phyloP scores from a whole-genome alignment of 306 rosid species.

The Quercus variabilis region DNA sequence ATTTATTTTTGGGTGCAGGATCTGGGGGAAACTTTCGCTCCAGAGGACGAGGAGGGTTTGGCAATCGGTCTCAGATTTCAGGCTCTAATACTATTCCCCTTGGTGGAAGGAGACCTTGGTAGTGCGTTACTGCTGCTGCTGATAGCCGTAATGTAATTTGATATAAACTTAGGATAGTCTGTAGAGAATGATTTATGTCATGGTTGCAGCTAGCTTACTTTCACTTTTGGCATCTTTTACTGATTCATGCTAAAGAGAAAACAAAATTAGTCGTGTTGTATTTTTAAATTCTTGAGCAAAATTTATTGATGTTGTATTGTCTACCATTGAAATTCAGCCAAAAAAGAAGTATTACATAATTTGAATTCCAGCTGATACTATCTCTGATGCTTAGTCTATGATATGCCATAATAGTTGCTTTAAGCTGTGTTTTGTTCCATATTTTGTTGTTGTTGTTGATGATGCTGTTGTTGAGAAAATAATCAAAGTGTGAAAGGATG shows the following conservation, averaged over 20 bases:
- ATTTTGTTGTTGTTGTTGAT: no score
- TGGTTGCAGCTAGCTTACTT: neutral
- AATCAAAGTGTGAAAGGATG: no score
- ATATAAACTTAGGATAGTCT: neutral
- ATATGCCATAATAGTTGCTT: no score
- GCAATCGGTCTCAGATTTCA: slow-evolving; percentile 53
- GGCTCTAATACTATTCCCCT: slow-evolving; percentile 77
- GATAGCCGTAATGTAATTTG: neutral
- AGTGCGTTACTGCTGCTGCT: slow-evolving; percentile 16
- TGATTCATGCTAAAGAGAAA: no score
- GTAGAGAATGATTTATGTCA: neutral
- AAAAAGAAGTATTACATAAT: neutral
- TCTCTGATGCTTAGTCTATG: neutral
- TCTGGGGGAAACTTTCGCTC: slow-evolving; percentile 65
- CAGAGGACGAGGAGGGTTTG: slow-evolving; percentile 80
- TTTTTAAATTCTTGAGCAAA: no score
- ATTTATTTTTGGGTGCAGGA: slow-evolving; percentile 33
- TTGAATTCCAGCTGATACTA: neutral
- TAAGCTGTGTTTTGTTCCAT: no score
- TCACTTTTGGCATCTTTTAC: neutral
- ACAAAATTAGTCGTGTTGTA: no score
- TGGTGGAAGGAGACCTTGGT: slow-evolving; percentile 66
- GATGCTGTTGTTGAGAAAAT: no score
- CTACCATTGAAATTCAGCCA: neutral
- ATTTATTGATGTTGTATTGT: neutral